phyloP scores from a whole-genome alignment of 495 filamentous ascomycete species.

The Neurospora africana region DNA sequence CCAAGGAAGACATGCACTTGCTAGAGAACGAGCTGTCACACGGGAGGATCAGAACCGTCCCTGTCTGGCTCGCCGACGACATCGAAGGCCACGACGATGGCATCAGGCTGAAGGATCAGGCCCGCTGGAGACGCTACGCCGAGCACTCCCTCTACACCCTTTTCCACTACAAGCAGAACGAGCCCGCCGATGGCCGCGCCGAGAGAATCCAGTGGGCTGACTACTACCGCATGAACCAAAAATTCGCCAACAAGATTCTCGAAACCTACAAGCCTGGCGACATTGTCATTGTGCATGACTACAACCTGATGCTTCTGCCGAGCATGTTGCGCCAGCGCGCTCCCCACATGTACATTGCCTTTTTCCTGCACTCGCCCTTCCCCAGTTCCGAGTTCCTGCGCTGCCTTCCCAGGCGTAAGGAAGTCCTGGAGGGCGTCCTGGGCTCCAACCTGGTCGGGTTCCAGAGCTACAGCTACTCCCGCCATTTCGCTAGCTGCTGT shows the following conservation, averaged over 20 bases:
- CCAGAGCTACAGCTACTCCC: slow-evolving; percentile 84
- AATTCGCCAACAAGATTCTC: slow-evolving; percentile 78
- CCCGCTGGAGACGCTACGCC: slow-evolving; percentile 74
- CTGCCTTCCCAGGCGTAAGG: slow-evolving; percentile 75
- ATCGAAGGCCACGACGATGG: slow-evolving; percentile 51
- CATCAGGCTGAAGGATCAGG: slow-evolving; percentile 63
- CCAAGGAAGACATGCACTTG: slow-evolving; percentile 50
- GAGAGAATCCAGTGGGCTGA: slow-evolving; percentile 80
- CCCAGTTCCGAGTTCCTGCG: slow-evolving; percentile 89
- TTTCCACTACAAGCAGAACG: slow-evolving; percentile 88
- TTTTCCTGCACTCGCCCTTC: slow-evolving; percentile 87
- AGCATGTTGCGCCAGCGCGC: slow-evolving; percentile 71
- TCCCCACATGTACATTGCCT: slow-evolving; percentile 78
- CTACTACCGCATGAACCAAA: slow-evolving; percentile 76
- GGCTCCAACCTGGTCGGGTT: slow-evolving; percentile 87
- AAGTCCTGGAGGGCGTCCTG: slow-evolving; percentile 76
- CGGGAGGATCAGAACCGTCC: slow-evolving; percentile 53
- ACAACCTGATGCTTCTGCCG: slow-evolving; percentile 77
- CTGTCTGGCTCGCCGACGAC: slow-evolving; percentile 77
- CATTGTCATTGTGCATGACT: slow-evolving; percentile 85
- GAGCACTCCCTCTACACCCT: slow-evolving; percentile 83
- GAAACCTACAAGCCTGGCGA: slow-evolving; percentile 82
- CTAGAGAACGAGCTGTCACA: slow-evolving; percentile 60
- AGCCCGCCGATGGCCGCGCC: slow-evolving; percentile 70
- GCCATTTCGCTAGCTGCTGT: slow-evolving; percentile 87